Base-by-base conservation (phyloP, 148 eudicot species). In the Pouteria glomerata region DNA sequence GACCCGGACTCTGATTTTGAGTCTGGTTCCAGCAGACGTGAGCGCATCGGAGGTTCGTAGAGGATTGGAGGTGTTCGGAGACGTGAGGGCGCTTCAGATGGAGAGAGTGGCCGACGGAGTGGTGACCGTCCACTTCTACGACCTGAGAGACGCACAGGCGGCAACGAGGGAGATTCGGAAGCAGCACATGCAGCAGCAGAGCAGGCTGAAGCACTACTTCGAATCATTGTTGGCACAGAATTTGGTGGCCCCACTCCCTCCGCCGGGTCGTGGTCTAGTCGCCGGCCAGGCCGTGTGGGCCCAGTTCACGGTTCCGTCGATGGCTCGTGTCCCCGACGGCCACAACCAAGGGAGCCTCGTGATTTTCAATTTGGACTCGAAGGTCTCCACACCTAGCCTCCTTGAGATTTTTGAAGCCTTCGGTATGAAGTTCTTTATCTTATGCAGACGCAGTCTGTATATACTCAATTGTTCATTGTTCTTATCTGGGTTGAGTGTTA, bases 181-280 rank as follows among this genome's bases (percentile, higher is more conserved):
- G 26, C 97, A 91, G 66, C 98, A 91, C 92, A 84, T 93, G 95
- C 89, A 84, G 44, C 96, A 93, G 41, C 98, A 93, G 75, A 73
- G 74, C 30, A 79, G 94, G 29, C 75, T 93, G 4, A 74, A 88
- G 7, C 29, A 44, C 44, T 82, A 86, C 45, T 88, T 78, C 62
- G 71, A 78, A 14, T 64, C 74, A 26, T 19, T 78, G 3, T n/a
- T 73, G 63, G 33, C 66, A 51, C 51, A 29, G 39, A 53, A 42
- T 66, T 41, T 62, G 31, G 14, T 5, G 3, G 76, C 78, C 8
- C 74, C 77, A 0, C 82, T 78, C 6, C 71, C 74, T 0, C 85
- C 91, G 0, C 77, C 68, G 39, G 84, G 80, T 31, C 83, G 69
- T 3, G 98, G 98, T 0, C 57, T 87, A 8, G 62, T 93, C 0